Conservation (phyloP, 2,329 filamentous ascomycete species). For the Bipolaris sorokiniana region DNA sequence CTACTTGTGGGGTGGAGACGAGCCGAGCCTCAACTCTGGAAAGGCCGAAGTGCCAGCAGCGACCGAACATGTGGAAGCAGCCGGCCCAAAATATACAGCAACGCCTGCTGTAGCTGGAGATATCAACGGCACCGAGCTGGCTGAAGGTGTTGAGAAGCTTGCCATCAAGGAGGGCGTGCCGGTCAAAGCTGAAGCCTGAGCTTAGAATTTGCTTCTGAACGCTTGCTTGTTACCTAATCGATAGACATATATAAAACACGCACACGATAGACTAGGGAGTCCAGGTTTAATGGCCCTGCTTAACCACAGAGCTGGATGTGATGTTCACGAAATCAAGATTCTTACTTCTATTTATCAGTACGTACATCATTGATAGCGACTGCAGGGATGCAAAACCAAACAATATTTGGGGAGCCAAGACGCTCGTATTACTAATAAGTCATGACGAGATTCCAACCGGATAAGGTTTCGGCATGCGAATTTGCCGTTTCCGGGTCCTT, state of each 20-base stretch:
- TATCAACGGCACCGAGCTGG: conserved; percentile 17
- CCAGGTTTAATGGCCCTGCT: too few relatives aligned
- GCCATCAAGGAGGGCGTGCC: conserved; percentile 33
- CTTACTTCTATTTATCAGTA: not conserved
- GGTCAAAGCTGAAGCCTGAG: conserved; percentile 19
- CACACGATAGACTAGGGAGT: not conserved
- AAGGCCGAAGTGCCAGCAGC: conserved; percentile 7
- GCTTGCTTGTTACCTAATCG: not conserved
- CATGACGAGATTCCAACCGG: too few relatives aligned
- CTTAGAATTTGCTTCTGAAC: not conserved
- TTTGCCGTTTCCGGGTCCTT: too few relatives aligned
- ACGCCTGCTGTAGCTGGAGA: conserved; percentile 1
- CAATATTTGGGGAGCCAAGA: too few relatives aligned
- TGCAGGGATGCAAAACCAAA: too few relatives aligned
- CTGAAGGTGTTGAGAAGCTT: conserved; percentile 31
- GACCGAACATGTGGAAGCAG: not conserved
- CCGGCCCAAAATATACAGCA: not conserved
- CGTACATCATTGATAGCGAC: too few relatives aligned
- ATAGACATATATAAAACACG: not conserved
- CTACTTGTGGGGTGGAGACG: conserved; percentile 76
- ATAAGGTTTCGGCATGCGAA: too few relatives aligned
- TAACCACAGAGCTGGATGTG: not conserved
- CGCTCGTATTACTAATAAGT: too few relatives aligned
- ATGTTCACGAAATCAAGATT: not conserved
- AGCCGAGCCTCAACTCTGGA: conserved; percentile 30